A percentile compares a stretch with the other conserved stretches of the same genome.
Evolutionary conservation across 768 basidiomycete species (phyloP).

Genomic region (Thelephora ganbajun): DNA sequence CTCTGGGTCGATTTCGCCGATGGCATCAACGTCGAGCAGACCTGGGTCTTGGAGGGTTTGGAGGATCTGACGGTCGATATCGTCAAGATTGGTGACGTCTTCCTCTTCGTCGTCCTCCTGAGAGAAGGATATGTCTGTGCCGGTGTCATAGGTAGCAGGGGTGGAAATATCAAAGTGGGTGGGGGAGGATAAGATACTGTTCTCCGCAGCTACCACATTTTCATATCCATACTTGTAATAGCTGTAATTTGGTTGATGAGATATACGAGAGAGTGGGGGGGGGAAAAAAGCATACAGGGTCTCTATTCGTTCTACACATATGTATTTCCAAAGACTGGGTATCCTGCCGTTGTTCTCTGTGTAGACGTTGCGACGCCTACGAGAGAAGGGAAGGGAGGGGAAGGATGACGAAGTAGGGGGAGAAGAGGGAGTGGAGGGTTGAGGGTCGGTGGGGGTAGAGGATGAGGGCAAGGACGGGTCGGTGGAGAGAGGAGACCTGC

Average conservation of each 20-base stretch:
- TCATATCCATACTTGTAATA: not conserved
- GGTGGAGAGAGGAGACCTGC: not conserved
- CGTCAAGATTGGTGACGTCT: conserved; percentile 4
- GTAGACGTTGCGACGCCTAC: not conserved
- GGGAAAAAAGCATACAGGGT: not conserved
- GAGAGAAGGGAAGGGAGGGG: not conserved
- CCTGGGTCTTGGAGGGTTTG: not conserved
- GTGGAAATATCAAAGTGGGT: conserved; percentile 8
- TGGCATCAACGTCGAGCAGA: not conserved
- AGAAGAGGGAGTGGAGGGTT: not conserved
- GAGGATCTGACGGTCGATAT: not conserved
- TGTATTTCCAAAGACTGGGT: not conserved
- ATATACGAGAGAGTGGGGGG: not conserved
- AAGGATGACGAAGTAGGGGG: not conserved
- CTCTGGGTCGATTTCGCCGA: not conserved
- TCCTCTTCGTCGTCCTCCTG: conserved; percentile 6
- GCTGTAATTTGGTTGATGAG: not conserved
- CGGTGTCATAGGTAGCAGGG: conserved; percentile 1
- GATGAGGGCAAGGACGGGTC: not conserved
- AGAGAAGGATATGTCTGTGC: conserved; percentile 1
- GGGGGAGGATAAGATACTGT: not conserved
- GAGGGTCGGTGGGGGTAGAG: not conserved
- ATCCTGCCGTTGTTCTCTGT: not conserved
- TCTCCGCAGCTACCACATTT: not conserved
- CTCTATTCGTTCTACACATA: not conserved